A percentile compares a stretch with the other conserved stretches of the same genome.
Conservation (phyloP, 139 green algal genomes). For the Ostreobium quekettii region DNA sequence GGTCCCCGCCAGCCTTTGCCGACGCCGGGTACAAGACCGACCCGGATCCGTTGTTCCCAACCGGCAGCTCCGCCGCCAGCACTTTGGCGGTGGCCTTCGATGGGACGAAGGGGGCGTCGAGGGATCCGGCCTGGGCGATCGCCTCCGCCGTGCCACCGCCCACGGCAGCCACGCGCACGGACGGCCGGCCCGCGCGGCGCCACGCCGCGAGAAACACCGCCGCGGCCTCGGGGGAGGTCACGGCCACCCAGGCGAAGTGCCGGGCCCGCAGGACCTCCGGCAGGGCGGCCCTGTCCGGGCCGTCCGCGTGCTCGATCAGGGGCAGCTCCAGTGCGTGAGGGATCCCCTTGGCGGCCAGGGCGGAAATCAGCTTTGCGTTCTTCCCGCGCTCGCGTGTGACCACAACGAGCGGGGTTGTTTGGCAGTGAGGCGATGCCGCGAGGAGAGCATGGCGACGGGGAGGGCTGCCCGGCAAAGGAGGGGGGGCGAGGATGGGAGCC, state of each 20-base stretch:
- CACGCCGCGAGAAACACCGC: slow-evolving; percentile 74
- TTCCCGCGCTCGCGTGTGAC: slow-evolving; percentile 79
- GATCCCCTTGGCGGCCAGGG: slow-evolving; percentile 37
- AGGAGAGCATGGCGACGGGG: too few species aligned
- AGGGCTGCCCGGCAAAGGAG: too few species aligned
- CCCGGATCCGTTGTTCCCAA: neutral
- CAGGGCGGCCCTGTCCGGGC: slow-evolving; percentile 54
- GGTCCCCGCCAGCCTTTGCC: slow-evolving; percentile 49
- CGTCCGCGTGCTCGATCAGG: slow-evolving; percentile 61
- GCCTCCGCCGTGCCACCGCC: slow-evolving; percentile 59
- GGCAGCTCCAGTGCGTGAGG: slow-evolving; percentile 59
- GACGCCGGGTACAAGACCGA: slow-evolving; percentile 73
- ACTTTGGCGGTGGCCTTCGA: slow-evolving; percentile 11
- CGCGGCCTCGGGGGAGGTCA: slow-evolving; percentile 80
- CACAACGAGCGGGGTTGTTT: too few species aligned
- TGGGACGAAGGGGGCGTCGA: slow-evolving; percentile 4
- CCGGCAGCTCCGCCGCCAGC: slow-evolving; percentile 14
- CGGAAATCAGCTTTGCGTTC: slow-evolving; percentile 60
- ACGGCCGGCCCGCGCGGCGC: slow-evolving; percentile 48
- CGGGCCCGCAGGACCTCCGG: slow-evolving; percentile 21
- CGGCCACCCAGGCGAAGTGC: slow-evolving; percentile 64
- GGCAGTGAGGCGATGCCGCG: too few species aligned
- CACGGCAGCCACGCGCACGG: slow-evolving; percentile 66
- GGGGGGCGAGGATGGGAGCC: too few species aligned
- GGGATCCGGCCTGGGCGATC: slow-evolving; percentile 28